Evolutionary conservation across 306 rosid species (phyloP).

Genomic region (Sindora glabra): DNA sequence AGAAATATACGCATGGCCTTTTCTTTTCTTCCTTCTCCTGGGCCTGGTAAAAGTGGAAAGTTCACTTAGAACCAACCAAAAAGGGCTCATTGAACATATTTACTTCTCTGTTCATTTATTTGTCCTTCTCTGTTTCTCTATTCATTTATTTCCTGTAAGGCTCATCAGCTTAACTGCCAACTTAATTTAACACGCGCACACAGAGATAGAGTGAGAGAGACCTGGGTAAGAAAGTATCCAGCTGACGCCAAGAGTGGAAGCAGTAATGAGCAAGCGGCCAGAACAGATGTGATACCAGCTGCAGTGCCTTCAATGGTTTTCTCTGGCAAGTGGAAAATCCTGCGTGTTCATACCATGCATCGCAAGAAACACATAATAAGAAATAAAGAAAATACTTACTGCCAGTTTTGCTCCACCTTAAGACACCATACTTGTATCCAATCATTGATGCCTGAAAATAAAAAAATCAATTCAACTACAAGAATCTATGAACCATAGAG

Average conservation of each 20-base stretch:
- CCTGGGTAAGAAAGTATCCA: slow-evolving; percentile 86
- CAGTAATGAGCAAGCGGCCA: slow-evolving; percentile 82
- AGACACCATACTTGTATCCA: too few species aligned
- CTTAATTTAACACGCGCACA: neutral
- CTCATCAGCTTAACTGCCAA: neutral
- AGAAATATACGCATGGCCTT: neutral
- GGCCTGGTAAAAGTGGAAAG: too few species aligned
- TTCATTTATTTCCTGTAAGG: neutral
- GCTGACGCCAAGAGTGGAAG: slow-evolving; percentile 87
- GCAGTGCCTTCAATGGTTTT: slow-evolving; percentile 98
- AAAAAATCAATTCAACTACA: neutral
- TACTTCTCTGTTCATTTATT: too few species aligned
- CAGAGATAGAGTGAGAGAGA: slow-evolving; percentile 15
- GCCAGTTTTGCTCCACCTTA: too few species aligned
- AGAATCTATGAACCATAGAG: neutral
- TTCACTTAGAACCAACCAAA: too few species aligned
- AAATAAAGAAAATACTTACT: slow-evolving; percentile 45
- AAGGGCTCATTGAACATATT: too few species aligned
- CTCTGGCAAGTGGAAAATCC: slow-evolving; percentile 45
- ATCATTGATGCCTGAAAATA: too few species aligned
- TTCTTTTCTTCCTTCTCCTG: neutral
- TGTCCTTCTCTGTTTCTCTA: too few species aligned
- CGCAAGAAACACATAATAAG: neutral
- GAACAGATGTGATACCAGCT: slow-evolving; percentile 92
- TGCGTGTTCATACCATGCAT: slow-evolving; percentile 13